Evolutionary conservation across 306 rosid species (phyloP).

Genomic region (Rosa chinensis): DNA sequence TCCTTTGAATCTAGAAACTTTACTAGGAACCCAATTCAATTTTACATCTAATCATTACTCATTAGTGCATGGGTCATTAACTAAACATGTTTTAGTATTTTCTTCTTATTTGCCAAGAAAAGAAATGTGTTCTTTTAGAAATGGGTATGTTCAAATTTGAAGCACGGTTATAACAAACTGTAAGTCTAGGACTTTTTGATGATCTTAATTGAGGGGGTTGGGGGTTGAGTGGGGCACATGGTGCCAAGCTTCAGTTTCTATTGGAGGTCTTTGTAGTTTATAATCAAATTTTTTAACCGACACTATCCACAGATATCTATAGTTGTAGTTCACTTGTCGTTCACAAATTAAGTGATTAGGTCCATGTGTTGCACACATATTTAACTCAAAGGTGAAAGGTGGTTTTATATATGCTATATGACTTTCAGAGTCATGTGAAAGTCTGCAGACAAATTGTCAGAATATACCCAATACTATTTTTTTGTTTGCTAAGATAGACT

Average conservation of each 20-base stretch:
- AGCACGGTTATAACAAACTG: slow-evolving; percentile 2
- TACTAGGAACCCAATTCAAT: background rate
- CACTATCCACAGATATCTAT: background rate
- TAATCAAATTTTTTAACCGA: background rate
- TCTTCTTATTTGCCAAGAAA: background rate
- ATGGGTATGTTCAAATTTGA: background rate
- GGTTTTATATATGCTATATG: background rate
- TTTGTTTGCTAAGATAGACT: background rate
- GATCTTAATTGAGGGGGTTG: background rate
- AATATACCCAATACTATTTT: background rate
- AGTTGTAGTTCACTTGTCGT: background rate
- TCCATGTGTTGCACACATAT: background rate
- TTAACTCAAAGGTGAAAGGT: background rate
- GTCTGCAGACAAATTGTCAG: slow-evolving; percentile 5
- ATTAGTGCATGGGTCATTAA: background rate
- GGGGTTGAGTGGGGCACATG: background rate
- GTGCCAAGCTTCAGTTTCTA: background rate
- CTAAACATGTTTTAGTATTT: background rate
- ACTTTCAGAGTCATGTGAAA: background rate
- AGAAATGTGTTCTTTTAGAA: background rate
- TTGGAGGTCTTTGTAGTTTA: background rate
- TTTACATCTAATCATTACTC: background rate
- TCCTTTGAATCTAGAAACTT: background rate
- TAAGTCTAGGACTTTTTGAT: background rate
- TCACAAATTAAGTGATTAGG: background rate